These are phyloP conservation scores for Cyclocybe cylindracea DNA, from an alignment of 768 basidiomycete species.

Conservation along the genomic window DNA sequence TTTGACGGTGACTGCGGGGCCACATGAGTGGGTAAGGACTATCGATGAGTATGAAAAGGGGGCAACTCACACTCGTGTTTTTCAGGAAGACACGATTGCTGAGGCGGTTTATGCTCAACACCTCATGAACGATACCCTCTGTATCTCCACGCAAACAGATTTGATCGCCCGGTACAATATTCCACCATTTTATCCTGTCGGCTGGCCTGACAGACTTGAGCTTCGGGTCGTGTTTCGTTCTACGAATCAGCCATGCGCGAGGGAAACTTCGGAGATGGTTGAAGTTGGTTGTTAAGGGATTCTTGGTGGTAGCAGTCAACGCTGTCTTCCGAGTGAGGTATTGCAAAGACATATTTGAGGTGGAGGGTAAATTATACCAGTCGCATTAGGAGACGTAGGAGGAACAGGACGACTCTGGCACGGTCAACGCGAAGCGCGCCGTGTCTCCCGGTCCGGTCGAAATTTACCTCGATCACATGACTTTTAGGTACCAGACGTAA, in stretches of 20 bases:
- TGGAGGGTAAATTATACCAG: not conserved
- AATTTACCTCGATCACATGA: too few species aligned
- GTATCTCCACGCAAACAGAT: constrained; percentile 71
- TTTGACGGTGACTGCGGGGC: constrained; percentile 16
- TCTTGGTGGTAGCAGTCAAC: constrained; percentile 47
- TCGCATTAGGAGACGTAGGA: too few species aligned
- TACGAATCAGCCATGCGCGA: constrained; percentile 49
- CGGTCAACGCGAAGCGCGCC: too few species aligned
- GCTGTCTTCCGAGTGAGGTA: constrained; percentile 38
- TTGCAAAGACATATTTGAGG: constrained; percentile 20
- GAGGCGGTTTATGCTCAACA: constrained; percentile 71
- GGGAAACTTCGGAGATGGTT: constrained; percentile 65
- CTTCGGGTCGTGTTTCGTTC: constrained; percentile 42
- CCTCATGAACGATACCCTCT: constrained; percentile 61
- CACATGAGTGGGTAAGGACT: not conserved
- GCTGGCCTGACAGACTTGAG: constrained; percentile 59
- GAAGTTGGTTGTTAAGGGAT: constrained; percentile 65
- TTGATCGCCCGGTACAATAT: constrained; percentile 82
- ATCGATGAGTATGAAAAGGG: not conserved
- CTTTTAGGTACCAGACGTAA: too few species aligned
- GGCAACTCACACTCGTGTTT: constrained; percentile 34
- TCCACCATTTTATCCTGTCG: constrained; percentile 85
- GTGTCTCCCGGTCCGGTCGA: too few species aligned
- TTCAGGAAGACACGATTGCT: constrained; percentile 67
- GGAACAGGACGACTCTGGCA: too few species aligned